Conservation (phyloP, 2,329 filamentous ascomycete genomes). For the Cladophialophora psammophila region DNA sequence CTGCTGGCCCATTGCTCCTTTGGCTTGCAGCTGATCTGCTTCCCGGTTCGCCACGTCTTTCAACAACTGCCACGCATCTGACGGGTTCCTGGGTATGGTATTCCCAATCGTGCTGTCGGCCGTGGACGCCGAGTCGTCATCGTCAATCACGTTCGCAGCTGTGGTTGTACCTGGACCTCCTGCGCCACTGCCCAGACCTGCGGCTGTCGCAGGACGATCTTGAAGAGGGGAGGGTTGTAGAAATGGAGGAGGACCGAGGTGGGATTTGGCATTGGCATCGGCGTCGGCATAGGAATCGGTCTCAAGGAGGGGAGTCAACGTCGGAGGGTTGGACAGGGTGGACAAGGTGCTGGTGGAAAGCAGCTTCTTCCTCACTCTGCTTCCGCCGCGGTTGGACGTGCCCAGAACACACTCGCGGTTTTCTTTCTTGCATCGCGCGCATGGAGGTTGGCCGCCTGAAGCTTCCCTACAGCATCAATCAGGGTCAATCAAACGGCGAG, state of each 20-base stretch:
- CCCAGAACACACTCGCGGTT: constrained; percentile 66
- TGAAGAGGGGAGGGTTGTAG: constrained; percentile 27
- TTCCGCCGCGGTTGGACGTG: constrained; percentile 65
- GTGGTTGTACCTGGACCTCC: constrained; percentile 4
- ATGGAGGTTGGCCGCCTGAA: constrained; percentile 59
- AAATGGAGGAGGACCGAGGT: constrained; percentile 26
- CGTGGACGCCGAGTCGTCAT: constrained; percentile 50
- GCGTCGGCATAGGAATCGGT: constrained; percentile 9
- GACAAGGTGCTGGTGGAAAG: constrained; percentile 24
- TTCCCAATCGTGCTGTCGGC: constrained; percentile 48
- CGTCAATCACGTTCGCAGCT: constrained; percentile 36
- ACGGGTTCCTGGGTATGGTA: constrained; percentile 55
- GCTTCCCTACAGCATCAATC: constrained; percentile 49
- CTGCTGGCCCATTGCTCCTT: constrained; percentile 40
- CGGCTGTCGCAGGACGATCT: constrained; percentile 12
- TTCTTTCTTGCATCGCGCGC: constrained; percentile 65
- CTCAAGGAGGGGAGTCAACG: constrained; percentile 20
- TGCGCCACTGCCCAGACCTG: neutral
- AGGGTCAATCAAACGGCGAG: constrained; percentile 20
- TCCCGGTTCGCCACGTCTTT: constrained; percentile 54
- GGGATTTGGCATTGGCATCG: constrained; percentile 4
- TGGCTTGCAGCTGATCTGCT: constrained; percentile 33
- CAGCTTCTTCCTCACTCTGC: constrained; percentile 63
- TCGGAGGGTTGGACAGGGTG: constrained; percentile 24
- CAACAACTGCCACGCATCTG: constrained; percentile 58